A percentile compares a stretch with the other conserved stretches of the same genome.
Evolutionary conservation across 202 grass and related monocot genomes (phyloP).

Genomic region (Alloteropsis angusta): DNA sequence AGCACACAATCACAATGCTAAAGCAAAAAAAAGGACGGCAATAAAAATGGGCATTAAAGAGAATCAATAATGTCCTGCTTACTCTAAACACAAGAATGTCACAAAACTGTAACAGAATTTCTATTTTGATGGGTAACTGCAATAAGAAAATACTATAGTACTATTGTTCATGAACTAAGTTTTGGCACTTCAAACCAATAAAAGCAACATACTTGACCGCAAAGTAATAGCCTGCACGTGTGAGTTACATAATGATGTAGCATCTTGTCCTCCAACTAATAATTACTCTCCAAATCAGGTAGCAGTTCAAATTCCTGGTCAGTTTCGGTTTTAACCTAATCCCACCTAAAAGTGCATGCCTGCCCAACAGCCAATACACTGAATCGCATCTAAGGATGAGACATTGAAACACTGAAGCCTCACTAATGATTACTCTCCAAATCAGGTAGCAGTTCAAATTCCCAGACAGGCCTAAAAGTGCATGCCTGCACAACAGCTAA

Average conservation of each 20-base stretch:
- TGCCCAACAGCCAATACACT: background rate
- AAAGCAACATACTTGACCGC: background rate
- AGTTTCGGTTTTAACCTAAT: background rate
- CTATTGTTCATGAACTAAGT: background rate
- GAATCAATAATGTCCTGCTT: background rate
- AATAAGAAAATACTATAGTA: background rate
- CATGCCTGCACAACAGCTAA: background rate
- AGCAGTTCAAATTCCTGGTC: background rate
- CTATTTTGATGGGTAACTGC: background rate
- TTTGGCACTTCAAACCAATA: background rate
- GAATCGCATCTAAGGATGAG: background rate
- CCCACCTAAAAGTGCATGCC: background rate
- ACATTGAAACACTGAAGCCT: background rate
- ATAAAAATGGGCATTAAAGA: background rate
- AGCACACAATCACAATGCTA: background rate
- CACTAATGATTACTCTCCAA: slow-evolving; percentile 12
- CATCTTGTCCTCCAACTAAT: background rate
- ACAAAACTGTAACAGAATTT: background rate
- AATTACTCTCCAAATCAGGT: slow-evolving; percentile 5
- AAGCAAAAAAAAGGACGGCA: background rate
- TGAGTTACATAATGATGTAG: background rate
- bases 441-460: background rate
- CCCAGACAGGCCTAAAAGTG: background rate
- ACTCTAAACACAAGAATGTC: background rate
- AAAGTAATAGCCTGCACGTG: slow-evolving; percentile 5